phyloP scores from a whole-genome alignment of 179 eudicot genomes.

The Heliamphora pulchella region DNA sequence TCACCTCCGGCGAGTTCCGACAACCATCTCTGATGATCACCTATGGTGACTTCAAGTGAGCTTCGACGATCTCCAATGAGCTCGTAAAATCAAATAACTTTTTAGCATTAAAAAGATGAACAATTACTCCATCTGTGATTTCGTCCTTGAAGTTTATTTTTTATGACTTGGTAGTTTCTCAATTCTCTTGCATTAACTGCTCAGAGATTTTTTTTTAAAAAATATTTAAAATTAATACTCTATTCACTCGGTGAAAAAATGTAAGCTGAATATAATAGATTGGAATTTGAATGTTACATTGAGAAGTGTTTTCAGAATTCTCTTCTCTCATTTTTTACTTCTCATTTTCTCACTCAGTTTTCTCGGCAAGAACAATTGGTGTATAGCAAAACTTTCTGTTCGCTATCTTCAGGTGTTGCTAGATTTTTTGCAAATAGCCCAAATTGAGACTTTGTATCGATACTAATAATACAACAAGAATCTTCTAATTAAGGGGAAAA shows the following conservation, averaged over 20 bases:
- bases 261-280: background rate
- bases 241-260: background rate
- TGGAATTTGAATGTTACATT: background rate
- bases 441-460: background rate
- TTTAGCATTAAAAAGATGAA: no score
- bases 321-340: background rate
- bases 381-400: background rate
- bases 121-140: background rate
- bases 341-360: background rate
- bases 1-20: no score
- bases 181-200: background rate
- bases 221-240: background rate
- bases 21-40: no score
- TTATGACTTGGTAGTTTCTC: background rate
- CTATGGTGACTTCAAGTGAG: no score
- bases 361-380: background rate
- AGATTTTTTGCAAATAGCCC: conserved; percentile 6
- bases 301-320: background rate
- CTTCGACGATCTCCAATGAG: no score
- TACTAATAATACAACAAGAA: background rate
- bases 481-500: background rate
- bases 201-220: background rate
- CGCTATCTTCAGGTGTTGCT: background rate
- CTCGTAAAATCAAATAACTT: no score
- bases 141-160: background rate